Conservation (phyloP, 768 basidiomycete genomes). For the Tricholoma flavovirens region DNA sequence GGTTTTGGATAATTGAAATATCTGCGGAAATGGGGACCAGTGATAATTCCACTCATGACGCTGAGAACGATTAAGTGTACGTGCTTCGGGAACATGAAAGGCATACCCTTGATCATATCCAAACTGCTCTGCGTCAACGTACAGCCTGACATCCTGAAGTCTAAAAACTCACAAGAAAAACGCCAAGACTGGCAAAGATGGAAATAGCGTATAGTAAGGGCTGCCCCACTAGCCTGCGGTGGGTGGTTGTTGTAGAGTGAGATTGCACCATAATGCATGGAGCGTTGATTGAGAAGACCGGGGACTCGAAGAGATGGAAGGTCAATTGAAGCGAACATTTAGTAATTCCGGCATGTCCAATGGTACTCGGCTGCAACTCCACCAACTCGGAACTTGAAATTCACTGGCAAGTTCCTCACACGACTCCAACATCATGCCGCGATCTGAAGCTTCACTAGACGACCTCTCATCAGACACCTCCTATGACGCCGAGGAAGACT, state of each 20-base stretch:
- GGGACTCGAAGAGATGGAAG: too few species aligned
- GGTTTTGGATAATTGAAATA: slow-evolving; percentile 78
- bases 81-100: slow-evolving; percentile 10
- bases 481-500: slow-evolving; percentile 67
- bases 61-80: slow-evolving; percentile 29
- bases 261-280: slow-evolving; percentile 52
- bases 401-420: slow-evolving; percentile 6
- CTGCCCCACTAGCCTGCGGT: slow-evolving; percentile 65
- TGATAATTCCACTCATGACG: slow-evolving; percentile 91
- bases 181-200: slow-evolving; percentile 76
- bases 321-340: too few species aligned
- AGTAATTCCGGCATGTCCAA: too few species aligned
- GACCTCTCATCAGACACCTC: slow-evolving; percentile 47
- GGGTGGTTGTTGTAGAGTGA: slow-evolving; percentile 22
- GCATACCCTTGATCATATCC: slow-evolving; percentile 83
- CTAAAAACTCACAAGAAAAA: slow-evolving; percentile 65
- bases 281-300: slow-evolving; percentile 9
- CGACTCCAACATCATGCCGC: slow-evolving; percentile 44
- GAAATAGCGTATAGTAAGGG: slow-evolving; percentile 76
- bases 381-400: not conserved
- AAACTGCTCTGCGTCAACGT: slow-evolving; percentile 40
- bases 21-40: slow-evolving; percentile 72
- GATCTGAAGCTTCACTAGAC: slow-evolving; percentile 58
- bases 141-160: not conserved
- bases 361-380: not conserved